These are phyloP conservation scores for Ascochyta koolunga DNA, from an alignment of 2,329 filamentous ascomycete genomes.

Conservation along the genomic window DNA sequence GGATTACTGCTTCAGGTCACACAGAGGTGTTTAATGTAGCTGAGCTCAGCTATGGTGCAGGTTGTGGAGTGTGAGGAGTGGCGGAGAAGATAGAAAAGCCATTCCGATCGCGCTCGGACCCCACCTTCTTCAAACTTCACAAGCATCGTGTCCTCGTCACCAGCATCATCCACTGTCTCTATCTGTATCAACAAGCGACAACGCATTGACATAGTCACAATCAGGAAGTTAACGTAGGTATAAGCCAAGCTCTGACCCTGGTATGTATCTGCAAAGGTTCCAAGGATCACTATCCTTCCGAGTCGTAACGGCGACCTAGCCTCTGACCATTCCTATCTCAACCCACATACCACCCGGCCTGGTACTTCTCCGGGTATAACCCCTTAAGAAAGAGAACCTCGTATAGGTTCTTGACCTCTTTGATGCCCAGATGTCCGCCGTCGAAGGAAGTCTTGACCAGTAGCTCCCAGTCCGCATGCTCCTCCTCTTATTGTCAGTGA, in stretches of 20 bases:
- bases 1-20: background rate
- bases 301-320: too few species aligned
- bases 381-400: background rate
- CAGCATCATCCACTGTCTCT: background rate
- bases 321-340: background rate
- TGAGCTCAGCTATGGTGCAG: background rate
- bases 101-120: constrained; percentile 6
- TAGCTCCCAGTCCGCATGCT: constrained; percentile 1
- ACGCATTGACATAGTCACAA: too few species aligned
- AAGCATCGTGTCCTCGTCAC: background rate
- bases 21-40: background rate
- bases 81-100: background rate
- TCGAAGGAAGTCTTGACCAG: constrained; percentile 6
- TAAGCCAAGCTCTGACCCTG: too few species aligned
- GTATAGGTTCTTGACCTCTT: background rate
- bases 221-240: too few species aligned
- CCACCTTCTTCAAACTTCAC: constrained; percentile 4
- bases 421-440: background rate
- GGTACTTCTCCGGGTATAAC: background rate
- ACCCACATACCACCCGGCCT: background rate
- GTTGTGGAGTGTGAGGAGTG: background rate
- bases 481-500: background rate
- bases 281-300: too few species aligned
- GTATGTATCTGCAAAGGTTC: too few species aligned
- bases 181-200: background rate